Base-by-base conservation (phyloP, 768 basidiomycete genomes). In the Leccinum boreale region DNA sequence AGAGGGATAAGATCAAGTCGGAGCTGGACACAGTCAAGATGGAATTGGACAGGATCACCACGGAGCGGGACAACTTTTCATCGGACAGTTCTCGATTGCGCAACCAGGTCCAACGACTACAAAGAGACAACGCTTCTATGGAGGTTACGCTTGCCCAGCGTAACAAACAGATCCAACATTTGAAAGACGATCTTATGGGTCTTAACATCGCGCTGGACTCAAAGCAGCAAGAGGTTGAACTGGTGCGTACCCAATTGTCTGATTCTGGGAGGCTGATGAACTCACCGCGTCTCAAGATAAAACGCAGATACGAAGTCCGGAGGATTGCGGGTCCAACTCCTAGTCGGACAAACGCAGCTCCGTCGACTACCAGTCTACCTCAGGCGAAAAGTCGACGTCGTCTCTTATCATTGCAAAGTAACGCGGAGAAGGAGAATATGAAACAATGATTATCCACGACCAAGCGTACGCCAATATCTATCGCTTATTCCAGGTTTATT, bases 161-260 rank as follows among this genome's bases (percentile, higher is more conserved):
- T 52, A 80, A 79, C 59, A 91, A 90, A 73, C 79, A 87, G 64
- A 77, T 82, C 39, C 75, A 77, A 0, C 78, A 85, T 66, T 81
- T 88, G 60, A 86, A 87, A 70, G 88, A 94, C 45, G 94, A 96
- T 71, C 70, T 89, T 21, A 73, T 81, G 50, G 89, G 90, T n/a
- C 74, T 96, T 64, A 94, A 96, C 65, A 93, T 95, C 35, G 94
- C 94, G 0, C 74, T 97, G 54, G 92, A 95, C 72, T 87, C 92
- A 24, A 97, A 97, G 74, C 94, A 97, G 66, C 93, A 95, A 70
- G 94, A 96, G 70, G 75, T 97, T 39, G 93, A 96, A 69, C 68
- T 95, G 71, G 94, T 97, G 58, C 53, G 84, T 79, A 45, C 28
- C 26, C 19, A 55, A 65, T 42, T 14, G 39, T 6, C 29, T 10